Base-by-base conservation (phyloP, 345 rosid genomes). In the Euphorbia tirucalli region DNA sequence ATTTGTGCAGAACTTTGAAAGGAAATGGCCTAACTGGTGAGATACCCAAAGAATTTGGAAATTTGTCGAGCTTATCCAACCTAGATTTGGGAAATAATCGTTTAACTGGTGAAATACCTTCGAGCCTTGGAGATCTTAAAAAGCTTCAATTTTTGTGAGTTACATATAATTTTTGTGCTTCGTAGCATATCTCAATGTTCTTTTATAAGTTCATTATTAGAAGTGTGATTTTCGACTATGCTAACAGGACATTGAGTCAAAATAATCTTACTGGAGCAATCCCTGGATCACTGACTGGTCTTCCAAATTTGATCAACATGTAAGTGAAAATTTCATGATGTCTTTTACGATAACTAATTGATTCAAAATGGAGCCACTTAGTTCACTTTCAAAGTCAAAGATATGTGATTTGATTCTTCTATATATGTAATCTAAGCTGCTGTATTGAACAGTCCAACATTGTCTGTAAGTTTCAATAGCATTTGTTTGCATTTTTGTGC, bases 81-180 rank as follows among this genome's bases (percentile, higher is more conserved):
- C 85, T 96, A 85, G 98, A 96, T 81, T 85, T 96, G 86, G 97
- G 86, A 74, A 87, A 88, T 65, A 96, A 96, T 88, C 81, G 55
- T 72, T 79, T 96, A 64, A 83, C 70, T 61, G 99, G 99, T 68
- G 79, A 73, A 75, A 91, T 96, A 85, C 99, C 99, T 9, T 71
- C 90, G 66, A 75, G 95, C 65, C 79, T 93, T 61, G 97, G 99
- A 55, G 81, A 89, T 71, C 98, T 96, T 68, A 84, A 83, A 80
- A 88, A 76, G 69, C 98, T 93, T 80, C 98, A 91, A 77, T 89
- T 96, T 86, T 81, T 96, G 99, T 96, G 82, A 89, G 97, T 82
- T 65, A 35, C 54, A 44, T 24, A 64, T 71, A 14, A 58, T 39
- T 57, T 70, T 61, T 76, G 46, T 49, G 41, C 39, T 69, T 28